These are phyloP conservation scores for Colletotrichum lini DNA, from an alignment of 2,329 filamentous ascomycete genomes.

Conservation along the genomic window DNA sequence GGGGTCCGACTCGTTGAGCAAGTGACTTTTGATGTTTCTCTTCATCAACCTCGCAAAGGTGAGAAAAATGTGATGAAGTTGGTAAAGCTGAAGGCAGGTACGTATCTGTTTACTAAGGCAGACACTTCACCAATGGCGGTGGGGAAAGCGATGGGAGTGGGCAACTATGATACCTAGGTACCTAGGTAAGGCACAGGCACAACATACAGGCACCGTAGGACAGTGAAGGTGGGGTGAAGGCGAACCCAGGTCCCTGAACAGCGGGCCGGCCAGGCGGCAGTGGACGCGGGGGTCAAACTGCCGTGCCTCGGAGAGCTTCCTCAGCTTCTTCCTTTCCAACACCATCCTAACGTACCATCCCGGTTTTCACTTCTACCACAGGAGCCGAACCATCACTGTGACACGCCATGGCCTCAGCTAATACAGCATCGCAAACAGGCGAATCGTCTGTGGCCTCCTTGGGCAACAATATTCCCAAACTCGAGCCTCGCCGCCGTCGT, in stretches of 20 bases:
- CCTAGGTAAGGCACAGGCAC: not conserved
- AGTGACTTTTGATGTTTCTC: not conserved
- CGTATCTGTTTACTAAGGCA: slow-evolving; percentile 29
- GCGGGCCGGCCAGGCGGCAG: not conserved
- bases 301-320: not conserved
- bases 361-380: not conserved
- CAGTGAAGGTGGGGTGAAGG: not conserved
- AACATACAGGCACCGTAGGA: not conserved
- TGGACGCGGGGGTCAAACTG: slow-evolving; percentile 9
- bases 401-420: slow-evolving; percentile 28
- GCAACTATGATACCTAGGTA: not conserved
- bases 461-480: slow-evolving; percentile 68
- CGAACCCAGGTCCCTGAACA: not conserved
- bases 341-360: slow-evolving; percentile 7
- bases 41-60: not conserved
- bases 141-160: not conserved
- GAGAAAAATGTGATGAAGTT: slow-evolving; percentile 22
- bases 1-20: not conserved
- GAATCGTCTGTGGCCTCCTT: not conserved
- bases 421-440: not conserved
- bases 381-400: not conserved
- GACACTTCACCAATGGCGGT: slow-evolving; percentile 8
- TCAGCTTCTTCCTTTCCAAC: not conserved
- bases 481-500: slow-evolving; percentile 75
- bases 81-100: slow-evolving; percentile 1